Base-by-base conservation (phyloP, 2,329 filamentous ascomycete species). In the Stromatinia cepivora region DNA sequence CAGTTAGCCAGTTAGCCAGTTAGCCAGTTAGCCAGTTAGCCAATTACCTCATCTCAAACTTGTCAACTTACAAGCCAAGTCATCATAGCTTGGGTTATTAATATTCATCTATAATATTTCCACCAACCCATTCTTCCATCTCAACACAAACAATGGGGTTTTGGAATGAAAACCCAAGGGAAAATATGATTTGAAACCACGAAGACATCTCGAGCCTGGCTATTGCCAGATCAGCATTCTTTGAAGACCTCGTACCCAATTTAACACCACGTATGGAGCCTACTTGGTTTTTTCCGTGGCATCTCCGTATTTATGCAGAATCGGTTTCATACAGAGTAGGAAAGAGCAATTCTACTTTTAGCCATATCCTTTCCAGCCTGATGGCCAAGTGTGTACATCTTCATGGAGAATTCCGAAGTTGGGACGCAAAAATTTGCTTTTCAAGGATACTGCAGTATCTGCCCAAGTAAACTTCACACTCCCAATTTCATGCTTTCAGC, bases 291-390 rank as follows among this genome's bases (percentile, higher is more conserved):
- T 25, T 11, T 20, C 61, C 61, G 61, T 63, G 22, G 46, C n/a
- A 63, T 28, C 46, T 63, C 61, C 61, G 31, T 52, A 63, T 52
- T 63, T 39, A 25, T 63, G 61, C 61, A 63, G 31, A 52, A 39
- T 52, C 13, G 8, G 46, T 63, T 63, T 63, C 61, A 63, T 50
- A 36, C 46, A 9, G 50, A 63, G 31, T 39, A 46, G 31, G 22
- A 36, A 31, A 63, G 20, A 28, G n/a, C 46, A 52, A 17, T 17
- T 63, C 31, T 63, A 13, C 28, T 50, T 39, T 36, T 4, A 62
- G 58, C 10, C 15, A 50, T 25, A 36, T 63, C 10, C 48, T 36
- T 31, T 63, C 22, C 45, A 63, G 61, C 8, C n/a, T 17, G 31
- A 52, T 36, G n/a, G 8, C 9, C 28, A 28, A 50, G 15, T 50